Conservation (phyloP, 73 alveolate species). For the Halteria grandinella region DNA sequence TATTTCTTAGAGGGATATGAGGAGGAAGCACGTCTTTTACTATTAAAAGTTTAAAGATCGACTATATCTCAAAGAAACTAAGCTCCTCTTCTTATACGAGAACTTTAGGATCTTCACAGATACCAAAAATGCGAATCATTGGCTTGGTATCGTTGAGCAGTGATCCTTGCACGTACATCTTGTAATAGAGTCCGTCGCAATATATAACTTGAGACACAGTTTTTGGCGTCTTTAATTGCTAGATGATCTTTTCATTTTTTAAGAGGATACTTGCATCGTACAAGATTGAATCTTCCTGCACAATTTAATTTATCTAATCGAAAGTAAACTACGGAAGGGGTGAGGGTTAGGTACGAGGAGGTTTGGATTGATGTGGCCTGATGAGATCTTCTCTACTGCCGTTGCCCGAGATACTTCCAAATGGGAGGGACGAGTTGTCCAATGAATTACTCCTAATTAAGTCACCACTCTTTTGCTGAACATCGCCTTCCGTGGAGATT, state of each 20-base stretch:
- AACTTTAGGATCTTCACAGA: constrained; percentile 38
- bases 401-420: too few species aligned
- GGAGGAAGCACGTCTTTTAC: constrained; percentile 30
- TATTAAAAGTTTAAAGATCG: constrained; percentile 36
- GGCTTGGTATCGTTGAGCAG: constrained; percentile 35
- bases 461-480: too few species aligned
- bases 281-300: constrained; percentile 34
- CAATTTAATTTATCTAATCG: constrained; percentile 44
- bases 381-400: too few species aligned
- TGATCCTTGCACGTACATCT: constrained; percentile 42
- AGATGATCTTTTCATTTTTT: constrained; percentile 12
- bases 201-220: constrained; percentile 20
- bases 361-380: too few species aligned
- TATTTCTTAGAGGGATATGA: constrained; percentile 40
- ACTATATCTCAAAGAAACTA: constrained; percentile 31
- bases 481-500: too few species aligned
- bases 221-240: constrained; percentile 15
- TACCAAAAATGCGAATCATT: constrained; percentile 15
- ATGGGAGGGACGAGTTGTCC: too few species aligned
- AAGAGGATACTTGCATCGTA: constrained; percentile 32
- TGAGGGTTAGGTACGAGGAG: too few species aligned
- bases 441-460: too few species aligned
- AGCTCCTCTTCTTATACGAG: constrained; percentile 35
- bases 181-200: constrained; percentile 44
- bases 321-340: too few species aligned